These are phyloP conservation scores for Sugiyamaella neomexicana DNA, from an alignment of 1,139 yeast species.

Conservation along the genomic window DNA sequence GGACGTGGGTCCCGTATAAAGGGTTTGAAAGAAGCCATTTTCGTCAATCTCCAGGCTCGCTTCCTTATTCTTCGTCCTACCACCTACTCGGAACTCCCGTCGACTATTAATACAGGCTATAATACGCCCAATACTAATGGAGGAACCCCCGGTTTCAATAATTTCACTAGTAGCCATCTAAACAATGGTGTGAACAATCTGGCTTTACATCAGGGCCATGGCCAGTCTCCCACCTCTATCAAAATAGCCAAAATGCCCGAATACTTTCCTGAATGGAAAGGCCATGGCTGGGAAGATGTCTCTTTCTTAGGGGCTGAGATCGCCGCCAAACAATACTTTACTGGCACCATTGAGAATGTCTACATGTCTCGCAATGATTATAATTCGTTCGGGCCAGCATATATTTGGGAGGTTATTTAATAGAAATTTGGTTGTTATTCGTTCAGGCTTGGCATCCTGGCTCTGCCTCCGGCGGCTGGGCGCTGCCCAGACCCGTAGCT, in stretches of 20 bases:
- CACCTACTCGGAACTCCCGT: constrained; percentile 42
- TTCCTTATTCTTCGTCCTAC: constrained; percentile 50
- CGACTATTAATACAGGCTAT: constrained; percentile 40
- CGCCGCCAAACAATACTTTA: constrained; percentile 80
- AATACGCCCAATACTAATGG: constrained; percentile 36
- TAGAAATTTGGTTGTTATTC: not conserved
- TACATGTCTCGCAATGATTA: constrained; percentile 73
- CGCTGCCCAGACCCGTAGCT: too few relatives aligned
- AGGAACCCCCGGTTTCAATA: constrained; percentile 31
- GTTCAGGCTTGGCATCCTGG: too few relatives aligned
- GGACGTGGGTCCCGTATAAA: constrained; percentile 75
- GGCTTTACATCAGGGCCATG: constrained; percentile 37
- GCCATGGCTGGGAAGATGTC: constrained; percentile 74
- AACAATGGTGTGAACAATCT: constrained; percentile 26
- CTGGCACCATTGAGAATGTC: constrained; percentile 56
- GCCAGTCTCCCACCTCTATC: constrained; percentile 77
- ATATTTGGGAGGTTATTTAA: constrained; percentile 51
- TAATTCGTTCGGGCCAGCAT: constrained; percentile 73
- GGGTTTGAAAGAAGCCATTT: constrained; percentile 73
- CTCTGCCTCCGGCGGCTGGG: too few relatives aligned
- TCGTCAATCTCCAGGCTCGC: constrained; percentile 59
- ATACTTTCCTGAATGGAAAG: constrained; percentile 95
- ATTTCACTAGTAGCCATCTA: constrained; percentile 23
- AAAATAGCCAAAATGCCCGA: constrained; percentile 76
- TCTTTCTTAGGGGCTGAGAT: constrained; percentile 84